phyloP scores from a whole-genome alignment of 1,284 basidiomycete species.

The Lentinula novae-zelandiae region DNA sequence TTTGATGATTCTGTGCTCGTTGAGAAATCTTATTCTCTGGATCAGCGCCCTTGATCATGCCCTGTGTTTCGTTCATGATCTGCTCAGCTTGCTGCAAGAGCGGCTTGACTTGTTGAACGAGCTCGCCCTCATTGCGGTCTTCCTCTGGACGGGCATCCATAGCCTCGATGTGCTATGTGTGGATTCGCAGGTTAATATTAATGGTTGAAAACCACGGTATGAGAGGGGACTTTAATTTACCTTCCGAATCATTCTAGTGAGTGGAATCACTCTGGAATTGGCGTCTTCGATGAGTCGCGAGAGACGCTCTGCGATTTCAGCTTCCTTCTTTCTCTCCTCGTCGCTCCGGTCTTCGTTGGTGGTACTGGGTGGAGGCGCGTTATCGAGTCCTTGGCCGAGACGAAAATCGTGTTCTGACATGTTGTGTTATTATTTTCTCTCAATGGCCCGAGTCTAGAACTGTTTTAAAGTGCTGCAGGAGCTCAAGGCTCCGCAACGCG shows the following conservation, averaged over 20 bases:
- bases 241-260: conserved; percentile 31
- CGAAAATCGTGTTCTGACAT: background rate
- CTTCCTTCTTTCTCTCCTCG: conserved; percentile 22
- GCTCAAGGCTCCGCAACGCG: background rate
- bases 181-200: background rate
- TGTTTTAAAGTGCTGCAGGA: background rate
- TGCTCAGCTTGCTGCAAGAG: conserved; percentile 32
- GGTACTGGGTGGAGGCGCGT: conserved; percentile 5
- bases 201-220: background rate
- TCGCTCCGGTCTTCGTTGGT: conserved; percentile 17
- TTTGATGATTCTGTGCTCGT: conserved; percentile 28
- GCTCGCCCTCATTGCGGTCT: conserved; percentile 15
- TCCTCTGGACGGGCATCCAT: conserved; percentile 26
- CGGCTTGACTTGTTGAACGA: conserved; percentile 23
- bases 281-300: conserved; percentile 29
- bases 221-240: conserved; percentile 14
- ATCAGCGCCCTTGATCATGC: conserved; percentile 20
- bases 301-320: conserved; percentile 28
- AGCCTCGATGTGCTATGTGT: conserved; percentile 27
- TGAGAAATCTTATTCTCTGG: conserved; percentile 28
- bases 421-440: background rate
- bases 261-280: conserved; percentile 24
- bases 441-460: background rate
- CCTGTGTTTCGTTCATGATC: conserved; percentile 32
- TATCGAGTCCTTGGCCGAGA: background rate